Evolutionary conservation across 2,329 filamentous ascomycete species (phyloP).

Genomic region (Aspergillus chevalieri): DNA sequence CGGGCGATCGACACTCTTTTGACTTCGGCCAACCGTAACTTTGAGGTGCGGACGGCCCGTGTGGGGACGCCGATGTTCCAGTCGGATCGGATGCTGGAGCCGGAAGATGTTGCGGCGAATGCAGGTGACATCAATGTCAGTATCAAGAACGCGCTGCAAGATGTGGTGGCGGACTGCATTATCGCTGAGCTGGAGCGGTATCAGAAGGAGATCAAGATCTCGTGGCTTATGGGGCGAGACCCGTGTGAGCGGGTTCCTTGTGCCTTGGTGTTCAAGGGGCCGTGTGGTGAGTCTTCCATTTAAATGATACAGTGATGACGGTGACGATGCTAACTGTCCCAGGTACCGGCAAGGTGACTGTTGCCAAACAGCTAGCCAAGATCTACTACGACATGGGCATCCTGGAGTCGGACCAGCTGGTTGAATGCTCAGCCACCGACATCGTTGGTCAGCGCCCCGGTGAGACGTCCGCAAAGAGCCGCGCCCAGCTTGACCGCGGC

Average conservation of each 20-base stretch:
- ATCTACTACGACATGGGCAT: constrained; percentile 18
- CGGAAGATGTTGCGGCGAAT: constrained; percentile 7
- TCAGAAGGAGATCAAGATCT: constrained; percentile 13
- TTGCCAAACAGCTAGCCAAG: constrained; percentile 11
- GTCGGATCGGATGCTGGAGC: constrained; percentile 8
- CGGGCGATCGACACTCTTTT: constrained; percentile 14
- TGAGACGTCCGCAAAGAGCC: constrained; percentile 6
- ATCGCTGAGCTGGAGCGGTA: constrained; percentile 13
- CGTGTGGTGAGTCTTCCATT: constrained; percentile 3
- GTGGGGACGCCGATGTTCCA: not conserved
- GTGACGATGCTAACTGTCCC: not conserved
- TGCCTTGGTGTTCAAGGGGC: constrained; percentile 17
- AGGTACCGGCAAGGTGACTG: constrained; percentile 12
- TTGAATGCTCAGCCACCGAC: constrained; percentile 13
- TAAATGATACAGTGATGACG: too few species aligned
- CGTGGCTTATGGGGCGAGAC: constrained; percentile 13
- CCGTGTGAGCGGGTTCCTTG: constrained; percentile 8
- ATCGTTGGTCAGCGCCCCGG: constrained; percentile 4
- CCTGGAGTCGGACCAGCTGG: constrained; percentile 7
- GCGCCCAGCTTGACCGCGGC: constrained; percentile 8
- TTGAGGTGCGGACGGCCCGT: constrained; percentile 6
- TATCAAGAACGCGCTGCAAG: not conserved
- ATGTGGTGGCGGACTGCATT: constrained; percentile 14
- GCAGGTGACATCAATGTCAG: not conserved
- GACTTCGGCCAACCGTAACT: constrained; percentile 10